These are phyloP conservation scores for Hibiscus mutabilis DNA, from an alignment of 345 rosid species.

Conservation along the genomic window DNA sequence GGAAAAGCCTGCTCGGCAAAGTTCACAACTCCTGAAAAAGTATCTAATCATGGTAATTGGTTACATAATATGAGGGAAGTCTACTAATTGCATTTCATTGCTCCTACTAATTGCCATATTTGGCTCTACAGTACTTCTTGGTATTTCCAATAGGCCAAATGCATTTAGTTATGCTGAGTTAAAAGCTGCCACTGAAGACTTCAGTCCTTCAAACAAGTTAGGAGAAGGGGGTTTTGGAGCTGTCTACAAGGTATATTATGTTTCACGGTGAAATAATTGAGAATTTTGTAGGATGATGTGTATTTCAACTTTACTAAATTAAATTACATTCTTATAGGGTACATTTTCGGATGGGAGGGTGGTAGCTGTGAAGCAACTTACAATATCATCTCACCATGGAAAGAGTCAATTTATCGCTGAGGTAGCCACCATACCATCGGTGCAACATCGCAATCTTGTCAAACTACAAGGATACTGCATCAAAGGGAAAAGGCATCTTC, in stretches of 20 bases:
- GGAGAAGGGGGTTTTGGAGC: slow-evolving; percentile 37
- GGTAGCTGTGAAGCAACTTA: slow-evolving; percentile 33
- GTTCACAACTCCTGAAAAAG: no score
- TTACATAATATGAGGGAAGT: no score
- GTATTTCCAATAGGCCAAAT: slow-evolving; percentile 16
- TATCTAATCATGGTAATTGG: no score
- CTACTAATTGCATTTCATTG: no score
- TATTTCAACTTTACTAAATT: no score
- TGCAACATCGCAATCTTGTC: slow-evolving; percentile 65
- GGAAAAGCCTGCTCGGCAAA: no score
- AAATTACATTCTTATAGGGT: slow-evolving; percentile 17
- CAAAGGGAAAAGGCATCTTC: slow-evolving; percentile 46
- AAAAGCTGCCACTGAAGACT: slow-evolving; percentile 28
- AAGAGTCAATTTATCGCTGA: slow-evolving; percentile 20
- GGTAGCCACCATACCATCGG: slow-evolving; percentile 33
- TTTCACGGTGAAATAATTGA: no score
- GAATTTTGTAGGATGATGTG: no score
- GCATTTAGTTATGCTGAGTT: slow-evolving; percentile 28
- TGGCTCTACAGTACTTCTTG: slow-evolving; percentile 21
- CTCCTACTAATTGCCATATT: neutral
- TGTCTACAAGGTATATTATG: slow-evolving; percentile 27
- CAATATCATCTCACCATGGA: slow-evolving; percentile 35
- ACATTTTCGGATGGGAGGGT: slow-evolving; percentile 27
- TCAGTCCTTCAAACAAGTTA: slow-evolving; percentile 25
- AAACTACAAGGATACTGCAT: slow-evolving; percentile 64